Evolutionary conservation across 495 filamentous ascomycete species (phyloP), one percentile per base, ranked within the genome.

Genomic region (Barbatosphaeria neglecta): DNA sequence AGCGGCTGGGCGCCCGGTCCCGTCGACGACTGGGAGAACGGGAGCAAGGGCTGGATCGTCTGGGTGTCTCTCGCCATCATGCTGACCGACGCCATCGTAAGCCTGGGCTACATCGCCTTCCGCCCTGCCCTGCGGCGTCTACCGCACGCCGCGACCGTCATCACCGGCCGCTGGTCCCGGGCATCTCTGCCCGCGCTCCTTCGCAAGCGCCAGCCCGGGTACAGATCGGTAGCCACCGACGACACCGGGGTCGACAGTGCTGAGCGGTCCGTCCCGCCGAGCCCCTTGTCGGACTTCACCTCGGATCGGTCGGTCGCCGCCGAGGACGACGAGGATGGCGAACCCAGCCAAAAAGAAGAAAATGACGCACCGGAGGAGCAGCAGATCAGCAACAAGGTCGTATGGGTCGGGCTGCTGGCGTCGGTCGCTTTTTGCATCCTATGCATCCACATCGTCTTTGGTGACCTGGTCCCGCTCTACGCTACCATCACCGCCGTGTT

Each of bases 11-110:
- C 92, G 15, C 85, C 88, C 1, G 92, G 88, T 0, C 71, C 77
- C 1, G 87, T 96, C 1, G 65, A 78, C 22, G 86, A 92, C 58
- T 99, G 93, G 93, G 81, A 83, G 46, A 77, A 69, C 25, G 92
- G 92, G 6, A 92, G 84, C 58, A 95, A 96, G 69, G 92, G 90
- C 18, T 99, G 92, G 92, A 95, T 99, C 48, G 86, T 97, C 0
- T 99, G 92, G 92, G 68, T 90, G 1, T 90, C 85, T 47, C 64
- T 99, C 24, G 87, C 92, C 1, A 93, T 99, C 50, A 99, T 99
- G 92, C 76, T 99, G 50, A 83, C 87, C 7, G 92, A 99, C 64
- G 85, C 90, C 2, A 67, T 97, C 4, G 75, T 96, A 44, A 95
- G 86, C 53, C 74, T 99, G 17, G 80, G 85, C 4, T 89, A 87